Evolutionary conservation across 352 stramenopile genomes (phyloP).

Genomic region (Globisporangium paddicum): DNA sequence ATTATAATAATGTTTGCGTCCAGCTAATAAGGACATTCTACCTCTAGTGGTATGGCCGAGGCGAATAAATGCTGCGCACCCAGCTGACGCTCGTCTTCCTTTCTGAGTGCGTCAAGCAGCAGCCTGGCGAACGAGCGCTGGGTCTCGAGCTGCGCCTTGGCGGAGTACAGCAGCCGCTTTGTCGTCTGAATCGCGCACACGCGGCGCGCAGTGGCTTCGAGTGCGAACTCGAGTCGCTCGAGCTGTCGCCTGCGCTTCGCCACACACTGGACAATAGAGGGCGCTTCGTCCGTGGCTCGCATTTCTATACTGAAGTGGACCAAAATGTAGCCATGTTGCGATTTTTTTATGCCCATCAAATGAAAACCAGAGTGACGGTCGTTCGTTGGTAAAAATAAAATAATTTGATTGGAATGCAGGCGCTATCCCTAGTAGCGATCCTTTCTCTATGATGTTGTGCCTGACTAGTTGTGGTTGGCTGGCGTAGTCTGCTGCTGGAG

Average conservation of each 20-base stretch:
- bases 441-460: background rate
- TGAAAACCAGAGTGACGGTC: background rate
- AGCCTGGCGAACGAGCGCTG: conserved; percentile 20
- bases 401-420: conserved; percentile 2
- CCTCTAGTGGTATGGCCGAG: conserved; percentile 23
- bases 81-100: conserved; percentile 13
- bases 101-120: conserved; percentile 21
- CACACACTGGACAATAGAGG: conserved; percentile 27
- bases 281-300: background rate
- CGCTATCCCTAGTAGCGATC: background rate
- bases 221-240: conserved; percentile 23
- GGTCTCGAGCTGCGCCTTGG: conserved; percentile 1
- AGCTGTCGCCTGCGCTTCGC: conserved; percentile 26
- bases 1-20: background rate
- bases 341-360: background rate
- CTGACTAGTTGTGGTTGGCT: background rate
- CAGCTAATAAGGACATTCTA: background rate
- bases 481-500: conserved; percentile 26
- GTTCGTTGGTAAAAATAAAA: conserved; percentile 6
- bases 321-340: background rate
- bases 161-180: background rate
- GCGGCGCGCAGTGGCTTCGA: conserved; percentile 22
- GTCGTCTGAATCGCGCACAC: background rate
- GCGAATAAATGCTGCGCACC: conserved; percentile 11
- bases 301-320: background rate